Evolutionary conservation across 805 yeast genomes (phyloP).

Genomic region (Yamadazyma sp.): DNA sequence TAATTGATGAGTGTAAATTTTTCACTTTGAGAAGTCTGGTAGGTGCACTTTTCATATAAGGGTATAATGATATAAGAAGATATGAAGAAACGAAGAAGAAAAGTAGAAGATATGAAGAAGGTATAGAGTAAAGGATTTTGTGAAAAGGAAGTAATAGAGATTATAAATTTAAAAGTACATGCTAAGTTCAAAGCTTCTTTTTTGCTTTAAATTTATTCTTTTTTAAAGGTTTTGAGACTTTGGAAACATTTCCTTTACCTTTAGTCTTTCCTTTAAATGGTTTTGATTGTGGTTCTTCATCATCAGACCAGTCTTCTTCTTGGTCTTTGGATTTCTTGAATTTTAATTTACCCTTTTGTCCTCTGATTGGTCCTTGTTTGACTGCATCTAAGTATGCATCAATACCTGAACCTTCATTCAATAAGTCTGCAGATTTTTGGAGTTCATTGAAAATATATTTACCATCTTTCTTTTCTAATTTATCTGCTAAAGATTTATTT

Average conservation of each 20-base stretch:
- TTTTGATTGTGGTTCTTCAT: conserved; percentile 35
- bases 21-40: conserved; percentile 2
- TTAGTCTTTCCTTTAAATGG: conserved; percentile 13
- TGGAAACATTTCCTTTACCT: conserved; percentile 18
- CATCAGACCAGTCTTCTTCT: conserved; percentile 47
- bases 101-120: too few species aligned
- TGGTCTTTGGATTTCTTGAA: conserved; percentile 63
- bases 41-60: conserved; percentile 3
- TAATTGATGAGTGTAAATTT: conserved; percentile 5
- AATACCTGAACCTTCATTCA: conserved; percentile 54
- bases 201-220: conserved; percentile 54
- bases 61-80: too few species aligned
- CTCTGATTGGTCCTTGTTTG: conserved; percentile 88
- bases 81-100: too few species aligned
- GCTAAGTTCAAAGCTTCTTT: conserved; percentile 49
- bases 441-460: conserved; percentile 62
- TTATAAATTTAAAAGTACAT: neutral
- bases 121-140: too few species aligned
- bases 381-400: conserved; percentile 95
- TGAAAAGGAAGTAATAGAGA: too few species aligned
- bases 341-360: conserved; percentile 88
- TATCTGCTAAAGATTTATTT: conserved; percentile 38
- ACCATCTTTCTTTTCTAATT: conserved; percentile 58
- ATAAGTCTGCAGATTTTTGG: conserved; percentile 42
- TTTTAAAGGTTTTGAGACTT: conserved; percentile 38